Conservation (phyloP, 805 yeast species). For the Candida palmyrensis region DNA sequence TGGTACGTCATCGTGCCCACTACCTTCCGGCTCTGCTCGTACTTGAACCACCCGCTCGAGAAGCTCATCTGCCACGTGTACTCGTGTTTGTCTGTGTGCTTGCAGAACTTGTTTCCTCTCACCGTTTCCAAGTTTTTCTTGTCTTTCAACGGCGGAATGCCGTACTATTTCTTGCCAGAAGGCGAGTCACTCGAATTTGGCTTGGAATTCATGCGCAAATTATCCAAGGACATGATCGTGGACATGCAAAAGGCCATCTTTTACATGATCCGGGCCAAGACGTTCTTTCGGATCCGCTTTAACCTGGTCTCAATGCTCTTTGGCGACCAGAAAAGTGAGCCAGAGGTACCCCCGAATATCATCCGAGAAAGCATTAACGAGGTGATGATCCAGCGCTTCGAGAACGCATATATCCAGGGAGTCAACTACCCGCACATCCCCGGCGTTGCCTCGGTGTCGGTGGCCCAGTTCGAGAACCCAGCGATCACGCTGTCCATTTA, state of each 20-base stretch:
- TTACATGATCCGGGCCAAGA: not conserved
- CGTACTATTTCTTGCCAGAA: constrained; percentile 7
- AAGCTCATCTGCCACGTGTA: constrained; percentile 10
- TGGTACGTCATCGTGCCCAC: constrained; percentile 20
- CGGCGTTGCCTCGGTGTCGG: not conserved
- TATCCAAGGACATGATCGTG: too few species aligned
- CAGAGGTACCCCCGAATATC: constrained; percentile 5
- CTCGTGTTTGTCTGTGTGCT: constrained; percentile 9
- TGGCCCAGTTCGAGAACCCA: not conserved
- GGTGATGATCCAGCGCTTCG: constrained; percentile 16
- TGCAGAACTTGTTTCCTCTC: constrained; percentile 19
- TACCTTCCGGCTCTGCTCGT: constrained; percentile 9
- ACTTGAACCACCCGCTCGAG: constrained; percentile 10
- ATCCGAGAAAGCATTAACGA: constrained; percentile 12
- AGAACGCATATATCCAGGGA: constrained; percentile 7
- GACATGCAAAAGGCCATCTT: not conserved
- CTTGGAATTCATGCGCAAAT: not conserved
- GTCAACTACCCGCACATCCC: constrained; percentile 19
- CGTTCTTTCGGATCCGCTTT: constrained; percentile 17
- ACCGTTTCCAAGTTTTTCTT: constrained; percentile 16
- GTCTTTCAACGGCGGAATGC: constrained; percentile 17
- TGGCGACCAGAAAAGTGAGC: constrained; percentile 11
- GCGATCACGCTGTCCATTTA: not conserved
- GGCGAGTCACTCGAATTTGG: not conserved
- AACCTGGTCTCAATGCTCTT: constrained; percentile 13